phyloP scores from a whole-genome alignment of 1,284 basidiomycete species.

The Polyporus tsugae region DNA sequence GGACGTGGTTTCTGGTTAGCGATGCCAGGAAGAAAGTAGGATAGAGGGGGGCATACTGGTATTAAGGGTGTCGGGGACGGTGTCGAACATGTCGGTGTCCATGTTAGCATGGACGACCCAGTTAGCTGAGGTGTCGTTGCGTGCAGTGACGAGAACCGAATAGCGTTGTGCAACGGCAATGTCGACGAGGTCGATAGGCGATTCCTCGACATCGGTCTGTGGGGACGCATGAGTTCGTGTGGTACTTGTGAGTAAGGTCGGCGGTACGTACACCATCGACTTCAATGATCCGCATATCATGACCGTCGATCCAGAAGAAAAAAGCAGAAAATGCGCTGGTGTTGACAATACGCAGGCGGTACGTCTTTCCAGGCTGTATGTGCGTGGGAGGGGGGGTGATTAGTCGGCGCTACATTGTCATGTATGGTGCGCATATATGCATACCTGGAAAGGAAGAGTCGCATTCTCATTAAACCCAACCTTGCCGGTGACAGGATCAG shows the following conservation, averaged over 20 bases:
- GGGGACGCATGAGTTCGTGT: neutral
- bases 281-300: constrained; percentile 90
- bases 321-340: constrained; percentile 77
- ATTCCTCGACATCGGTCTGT: constrained; percentile 81
- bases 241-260: neutral
- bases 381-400: neutral
- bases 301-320: constrained; percentile 91
- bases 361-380: constrained; percentile 75
- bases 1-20: neutral
- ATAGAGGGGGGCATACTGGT: constrained; percentile 63
- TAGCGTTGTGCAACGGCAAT: constrained; percentile 93
- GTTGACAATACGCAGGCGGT: constrained; percentile 82
- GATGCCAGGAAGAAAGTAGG: neutral
- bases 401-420: neutral
- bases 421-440: constrained; percentile 2
- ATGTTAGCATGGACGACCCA: constrained; percentile 93
- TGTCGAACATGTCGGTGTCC: constrained; percentile 89
- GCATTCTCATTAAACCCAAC: constrained; percentile 90
- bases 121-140: constrained; percentile 85
- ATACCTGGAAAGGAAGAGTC: constrained; percentile 75
- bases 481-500: constrained; percentile 56
- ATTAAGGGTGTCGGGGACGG: constrained; percentile 72
- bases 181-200: constrained; percentile 72
- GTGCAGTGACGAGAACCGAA: constrained; percentile 89
- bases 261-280: constrained; percentile 77